Base-by-base conservation (phyloP, 1,284 basidiomycete genomes). In the Athelia sp. region DNA sequence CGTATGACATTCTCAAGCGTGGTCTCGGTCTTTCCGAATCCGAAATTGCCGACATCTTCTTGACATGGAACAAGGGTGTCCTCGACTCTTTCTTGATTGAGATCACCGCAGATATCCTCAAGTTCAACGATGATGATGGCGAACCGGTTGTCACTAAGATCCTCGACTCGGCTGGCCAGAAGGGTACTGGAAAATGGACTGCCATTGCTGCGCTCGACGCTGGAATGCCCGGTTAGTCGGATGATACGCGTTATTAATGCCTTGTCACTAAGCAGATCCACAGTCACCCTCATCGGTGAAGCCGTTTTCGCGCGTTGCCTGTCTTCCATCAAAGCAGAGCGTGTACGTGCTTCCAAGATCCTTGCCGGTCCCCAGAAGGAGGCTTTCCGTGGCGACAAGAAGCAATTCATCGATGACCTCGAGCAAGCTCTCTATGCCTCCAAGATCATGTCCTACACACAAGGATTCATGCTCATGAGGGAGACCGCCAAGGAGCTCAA, bases 181-280 rank as follows among this genome's bases (percentile, higher is more conserved):
- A 99, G 78, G 97, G 97, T 68, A 99, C 97, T 58, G 97, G 97
- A 53, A 99, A 99, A 75, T 99, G 97, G 97, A 99, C 97, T 54
- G 97, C 97, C 56, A 91, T 98, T 65, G 92, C 94, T 66, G 97
- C 97, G 54, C 87, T 99, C 58, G 97, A 99, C 64, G 87, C 94
- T 59, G 96, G 96, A 64, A 90, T 84, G 63, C 83, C 91, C 54
- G 88, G 88, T 88, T 56, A 54, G 80, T 66, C 1, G 24, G 6
- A 26, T 6, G 21, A n/a, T 13, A 23, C 15, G 42, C 11, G 36
- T 23, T 24, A 48, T 35, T 50, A 31, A 31, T 18, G 47, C 49
- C 26, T 45, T 47, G 38, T 35, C 34, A 38, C 35, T 53, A 49
- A 49, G 34, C 22, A 42, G 26, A 35, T 48, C n/a, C 40, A 19